Evolutionary conservation across 2,329 filamentous ascomycete genomes (phyloP), one percentile per base, ranked within the genome.

Genomic region (Cordyceps javanica): DNA sequence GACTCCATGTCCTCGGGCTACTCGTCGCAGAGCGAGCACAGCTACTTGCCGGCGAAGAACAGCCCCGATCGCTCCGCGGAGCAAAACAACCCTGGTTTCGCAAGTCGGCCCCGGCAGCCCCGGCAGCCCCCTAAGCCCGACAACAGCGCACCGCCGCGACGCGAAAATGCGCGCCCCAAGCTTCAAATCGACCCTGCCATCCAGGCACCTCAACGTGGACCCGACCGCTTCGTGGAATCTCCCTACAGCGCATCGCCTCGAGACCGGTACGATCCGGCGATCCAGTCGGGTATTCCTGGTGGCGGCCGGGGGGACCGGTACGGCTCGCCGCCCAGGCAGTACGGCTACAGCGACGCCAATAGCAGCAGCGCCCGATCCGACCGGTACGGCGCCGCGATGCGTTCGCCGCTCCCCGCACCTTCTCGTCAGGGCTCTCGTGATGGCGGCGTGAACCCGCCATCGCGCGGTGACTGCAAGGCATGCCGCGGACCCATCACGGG

Each of bases 391-490:
- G 55, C 42, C 26, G 25, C 60, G 16, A 55, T 11, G 23, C 51
- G 32, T 21, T 54, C 53, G n/a, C 52, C 42, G 16, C 46, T n/a
- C 26, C n/a, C 60, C 8, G 36, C 68, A 2, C 64, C 70, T 1
- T 59, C 65, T 55, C 69, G 70, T 23, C 67, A 69, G 49, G 69
- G 72, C 39, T 75, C 72, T 11, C 72, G 75, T 28, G 73, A 76
- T n/a, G n/a, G n/a, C 41, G 68, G 70, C 6, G 69, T 74, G 10
- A 66, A 68, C 21, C 61, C 72, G 11, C 70, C 76, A 1, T 81
- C 81, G 16, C 88, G 90, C 57, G 90, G 90, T 2, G 84, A 83
- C 61, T 99, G 94, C 75, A 90, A 91, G 66, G 89, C 90, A 1
- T 99, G 94, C 71, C 79, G 82, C 3, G 77, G 88, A 46, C 76